phyloP scores from a whole-genome alignment of 495 filamentous ascomycete species.

The Xylaria scruposa region DNA sequence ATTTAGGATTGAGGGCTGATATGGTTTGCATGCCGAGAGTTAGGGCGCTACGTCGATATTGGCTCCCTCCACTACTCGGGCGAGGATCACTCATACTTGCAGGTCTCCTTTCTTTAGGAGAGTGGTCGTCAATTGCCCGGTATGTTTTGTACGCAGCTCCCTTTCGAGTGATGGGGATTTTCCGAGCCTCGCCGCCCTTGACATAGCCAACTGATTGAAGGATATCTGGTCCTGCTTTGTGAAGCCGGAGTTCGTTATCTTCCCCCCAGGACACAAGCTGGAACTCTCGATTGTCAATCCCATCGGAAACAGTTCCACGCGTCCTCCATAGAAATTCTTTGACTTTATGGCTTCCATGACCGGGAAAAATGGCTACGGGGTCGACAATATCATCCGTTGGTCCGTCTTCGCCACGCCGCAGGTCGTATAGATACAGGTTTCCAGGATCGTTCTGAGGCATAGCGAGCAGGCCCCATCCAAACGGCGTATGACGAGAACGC shows the following conservation, averaged over 20 bases:
- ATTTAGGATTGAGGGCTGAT: slow-evolving; percentile 47
- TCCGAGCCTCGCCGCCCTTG: slow-evolving; percentile 68
- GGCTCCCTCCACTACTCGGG: slow-evolving; percentile 47
- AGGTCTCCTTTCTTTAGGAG: slow-evolving; percentile 48
- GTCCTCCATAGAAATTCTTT: slow-evolving; percentile 95
- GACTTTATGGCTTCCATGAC: slow-evolving; percentile 80
- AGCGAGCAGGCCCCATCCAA: slow-evolving; percentile 83
- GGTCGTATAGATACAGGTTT: slow-evolving; percentile 85
- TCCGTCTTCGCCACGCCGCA: slow-evolving; percentile 51
- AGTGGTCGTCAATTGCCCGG: slow-evolving; percentile 64
- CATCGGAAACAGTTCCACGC: slow-evolving; percentile 70
- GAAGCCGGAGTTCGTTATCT: slow-evolving; percentile 81
- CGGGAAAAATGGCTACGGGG: slow-evolving; percentile 77
- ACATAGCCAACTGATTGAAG: slow-evolving; percentile 77
- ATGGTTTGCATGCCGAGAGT: slow-evolving; percentile 51
- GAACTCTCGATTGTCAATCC: slow-evolving; percentile 87
- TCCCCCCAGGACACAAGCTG: slow-evolving; percentile 93
- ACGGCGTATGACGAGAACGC: slow-evolving; percentile 93
- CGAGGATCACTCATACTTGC: slow-evolving; percentile 60
- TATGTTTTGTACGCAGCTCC: slow-evolving; percentile 89
- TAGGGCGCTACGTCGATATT: slow-evolving; percentile 49
- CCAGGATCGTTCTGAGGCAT: slow-evolving; percentile 91
- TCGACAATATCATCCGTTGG: slow-evolving; percentile 53
- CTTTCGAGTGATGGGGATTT: slow-evolving; percentile 76
- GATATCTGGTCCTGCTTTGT: slow-evolving; percentile 69